Evolutionary conservation across 1,139 yeast species (phyloP).

Genomic region (Trichomonascaceae sp.): DNA sequence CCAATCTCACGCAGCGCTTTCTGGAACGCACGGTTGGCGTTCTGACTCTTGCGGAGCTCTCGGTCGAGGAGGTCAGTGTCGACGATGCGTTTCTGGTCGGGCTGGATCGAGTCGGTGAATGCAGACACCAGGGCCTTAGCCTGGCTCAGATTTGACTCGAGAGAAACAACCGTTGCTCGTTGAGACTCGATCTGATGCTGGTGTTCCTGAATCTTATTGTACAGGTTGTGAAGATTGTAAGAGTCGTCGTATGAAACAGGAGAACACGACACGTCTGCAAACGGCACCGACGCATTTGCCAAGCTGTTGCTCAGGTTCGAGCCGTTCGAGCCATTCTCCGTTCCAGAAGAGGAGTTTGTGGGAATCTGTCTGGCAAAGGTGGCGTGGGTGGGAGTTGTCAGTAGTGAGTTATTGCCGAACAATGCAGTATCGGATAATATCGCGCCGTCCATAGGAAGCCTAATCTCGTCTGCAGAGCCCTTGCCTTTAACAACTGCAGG

Average conservation of each 20-base stretch:
- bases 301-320: too few species aligned
- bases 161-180: constrained; percentile 24
- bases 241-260: constrained; percentile 1
- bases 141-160: constrained; percentile 25
- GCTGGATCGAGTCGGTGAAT: constrained; percentile 25
- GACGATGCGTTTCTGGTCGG: constrained; percentile 21
- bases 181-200: constrained; percentile 27
- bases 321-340: too few species aligned
- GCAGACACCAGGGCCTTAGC: constrained; percentile 26
- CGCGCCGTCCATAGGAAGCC: background rate
- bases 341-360: too few species aligned
- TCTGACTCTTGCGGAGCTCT: constrained; percentile 39
- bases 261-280: background rate
- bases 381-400: too few species aligned
- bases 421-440: background rate
- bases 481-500: background rate
- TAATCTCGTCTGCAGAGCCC: background rate
- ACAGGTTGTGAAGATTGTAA: constrained; percentile 12
- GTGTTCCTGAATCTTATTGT: constrained; percentile 25
- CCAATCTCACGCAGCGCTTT: constrained; percentile 69
- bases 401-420: background rate
- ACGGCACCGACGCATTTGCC: too few species aligned
- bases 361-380: too few species aligned
- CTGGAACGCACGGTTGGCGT: constrained; percentile 64
- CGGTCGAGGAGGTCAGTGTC: constrained; percentile 25